Base-by-base conservation (phyloP, 2,329 filamentous ascomycete species). In the Aspergillus tanneri region DNA sequence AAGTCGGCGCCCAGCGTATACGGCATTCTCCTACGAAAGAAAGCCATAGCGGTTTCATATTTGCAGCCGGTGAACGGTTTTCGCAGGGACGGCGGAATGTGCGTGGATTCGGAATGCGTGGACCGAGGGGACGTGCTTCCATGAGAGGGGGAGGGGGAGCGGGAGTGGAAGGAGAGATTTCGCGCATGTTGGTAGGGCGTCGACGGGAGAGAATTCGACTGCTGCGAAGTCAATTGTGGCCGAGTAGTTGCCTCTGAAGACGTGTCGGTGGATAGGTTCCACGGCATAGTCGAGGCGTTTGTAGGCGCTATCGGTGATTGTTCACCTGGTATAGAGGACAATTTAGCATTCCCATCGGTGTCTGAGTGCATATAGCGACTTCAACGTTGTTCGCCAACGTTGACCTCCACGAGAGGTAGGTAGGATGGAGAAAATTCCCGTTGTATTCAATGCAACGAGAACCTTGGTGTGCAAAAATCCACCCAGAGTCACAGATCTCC, bases 121-220 rank as follows among this genome's bases (percentile, higher is more conserved):
- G 92, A 96, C 50, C 88, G 85, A 30, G 92, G 93, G 11, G 92
- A 96, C 59, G 91, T 88, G 68, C 85, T 89, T 43, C 85, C 75
- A 46, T 76, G 83, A 59, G 82, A 87, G 28, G 92, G 91, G 12
- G 91, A 96, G 8, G 90, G 91, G 24, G 84, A 85, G 63, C 82
- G 82, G 39, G 90, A 93, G 65, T 84, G 83, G 61, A 87, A 88
- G 2, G 87, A 87, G 63, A 93, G 87, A 61, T 91, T 86, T 50
- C 90, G 84, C 56, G 90, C 83, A 70, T 88, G 87, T 68, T 96
- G 91, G 64, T 92, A 88, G 7, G 92, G 93, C 3, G 92, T 97
- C 1, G 92, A 95, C 1, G 92, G 92, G 40, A 96, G 88, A 7
- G 92, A 97, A 66, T 81, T 95, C 19, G 92, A 95, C 65, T 95